Evolutionary conservation across 768 basidiomycete genomes (phyloP), one percentile per base, ranked within the genome.

Genomic region (Boletus sp.): DNA sequence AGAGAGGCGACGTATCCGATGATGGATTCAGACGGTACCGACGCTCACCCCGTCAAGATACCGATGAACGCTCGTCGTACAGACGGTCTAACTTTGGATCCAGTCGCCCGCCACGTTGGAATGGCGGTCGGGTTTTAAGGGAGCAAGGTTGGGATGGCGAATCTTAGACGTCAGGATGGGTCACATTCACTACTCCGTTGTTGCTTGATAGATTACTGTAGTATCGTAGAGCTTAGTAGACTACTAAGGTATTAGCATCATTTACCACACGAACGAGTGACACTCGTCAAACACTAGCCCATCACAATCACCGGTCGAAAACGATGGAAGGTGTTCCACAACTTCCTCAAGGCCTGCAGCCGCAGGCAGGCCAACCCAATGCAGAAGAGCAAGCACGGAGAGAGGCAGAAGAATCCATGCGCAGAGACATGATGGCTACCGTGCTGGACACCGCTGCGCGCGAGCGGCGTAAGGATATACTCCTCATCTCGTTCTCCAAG

Each of bases 361-460:
- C 69, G 9, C 69, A 71, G 29, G 48, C 56, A 13, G 79, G 77
- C 23, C 82, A 83, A 42, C 75, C 79, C 5, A 65, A 63, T 43
- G 80, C 78, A 32, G 84, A 83, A 27, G 82, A 82, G 35, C 79
- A 78, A 1, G 76, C 72, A 27, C 83, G 80, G 51, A 77, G 75
- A 34, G 80, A 77, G 11, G 81, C 86, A 50, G 88, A 91, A 56
- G 90, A 90, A 57, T 78, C 90, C 67, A 82, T 85, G 80, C 79
- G 86, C 39, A 75, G 89, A 60, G 86, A 91, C 60, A 67, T 93
- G 60, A 80, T 95, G 66, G 80, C 86, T 8, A 88, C 89, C 5
- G 79, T 95, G 33, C 76, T 95, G 38, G 89, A 91, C 57, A 72
- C 78, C 6, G 84, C 81, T 50, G 92, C 93, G 38, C 80, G 91